Evolutionary conservation across 2,329 filamentous ascomycete genomes (phyloP), one percentile per base, ranked within the genome.

Genomic region (Aspergillus neotritici): DNA sequence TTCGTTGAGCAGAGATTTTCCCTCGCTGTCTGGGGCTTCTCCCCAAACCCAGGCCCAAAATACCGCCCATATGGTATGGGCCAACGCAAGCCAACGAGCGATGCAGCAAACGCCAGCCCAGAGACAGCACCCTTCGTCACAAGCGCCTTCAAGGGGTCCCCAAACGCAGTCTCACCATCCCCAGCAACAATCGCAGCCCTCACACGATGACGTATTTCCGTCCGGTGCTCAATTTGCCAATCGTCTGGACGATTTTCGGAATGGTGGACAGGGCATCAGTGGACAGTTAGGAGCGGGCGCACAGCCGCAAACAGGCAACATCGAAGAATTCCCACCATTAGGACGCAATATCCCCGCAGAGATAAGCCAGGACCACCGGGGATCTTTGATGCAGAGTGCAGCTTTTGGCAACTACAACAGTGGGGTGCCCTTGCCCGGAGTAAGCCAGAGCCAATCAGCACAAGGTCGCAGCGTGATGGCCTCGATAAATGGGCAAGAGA

Each of bases 291-390:
- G 72, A 40, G 68, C 68, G 15, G 65, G 67, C 32, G 64, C 63
- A 31, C 76, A 79, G 48, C 74, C 75, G 33, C 75, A 77, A 51
- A 71, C 76, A 17, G 73, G 73, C 50, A 78, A 74, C 52, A 77
- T 78, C 37, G 77, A 81, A 12, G 78, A 81, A 41, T 82, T 81
- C 46, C 77, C 78, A 46, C 77, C 79, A n/a, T 62, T 82, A 37
- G 74, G 76, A 40, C 73, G 76, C 37, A 74, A 73, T 42, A 62
- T 67, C 14, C 67, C 71, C 36, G 67, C 68, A 37, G 76, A 79
- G n/a, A 62, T 73, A 43, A 69, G 66, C 15, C 71, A 73, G 43
- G 73, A 77, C 52, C 64, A 73, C 46, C 65, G 73, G 53, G 70
- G 66, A 25, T 73, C 72, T 17, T 55, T 77, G 59, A 71, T 76